These are phyloP conservation scores for Ustilago bromivora DNA, from an alignment of 1,284 basidiomycete species.

Conservation along the genomic window DNA sequence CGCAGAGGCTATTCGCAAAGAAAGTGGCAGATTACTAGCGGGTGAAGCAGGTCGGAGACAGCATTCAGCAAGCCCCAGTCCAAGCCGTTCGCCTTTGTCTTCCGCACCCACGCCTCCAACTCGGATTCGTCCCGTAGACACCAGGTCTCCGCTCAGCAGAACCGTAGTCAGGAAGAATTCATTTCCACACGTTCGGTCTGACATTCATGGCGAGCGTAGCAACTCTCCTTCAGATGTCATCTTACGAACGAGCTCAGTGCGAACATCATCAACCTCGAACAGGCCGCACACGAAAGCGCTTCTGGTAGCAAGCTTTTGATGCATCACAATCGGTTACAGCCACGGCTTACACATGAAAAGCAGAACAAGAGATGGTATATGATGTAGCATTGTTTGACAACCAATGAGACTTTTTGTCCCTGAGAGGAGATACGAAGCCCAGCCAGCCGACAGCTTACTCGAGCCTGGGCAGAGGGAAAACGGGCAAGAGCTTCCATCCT, in stretches of 20 bases:
- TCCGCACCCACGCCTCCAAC: slow-evolving; percentile 10
- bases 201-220: too few species aligned
- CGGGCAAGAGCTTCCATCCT: slow-evolving; percentile 46
- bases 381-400: not conserved
- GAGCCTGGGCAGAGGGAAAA: slow-evolving; percentile 51
- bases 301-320: not conserved
- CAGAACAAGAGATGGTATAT: not conserved
- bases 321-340: not conserved
- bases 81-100: slow-evolving; percentile 23
- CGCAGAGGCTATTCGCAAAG: slow-evolving; percentile 8
- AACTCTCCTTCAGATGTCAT: too few species aligned
- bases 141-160: slow-evolving; percentile 21
- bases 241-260: too few species aligned
- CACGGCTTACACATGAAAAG: not conserved
- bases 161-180: slow-evolving; percentile 15
- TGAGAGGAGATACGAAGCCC: not conserved
- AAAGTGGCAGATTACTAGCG: slow-evolving; percentile 19
- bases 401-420: not conserved
- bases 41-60: slow-evolving; percentile 13
- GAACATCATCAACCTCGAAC: too few species aligned
- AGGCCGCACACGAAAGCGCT: not conserved
- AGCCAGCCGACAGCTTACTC: slow-evolving; percentile 20
- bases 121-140: slow-evolving; percentile 23
- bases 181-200: too few species aligned
- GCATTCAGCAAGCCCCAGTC: slow-evolving; percentile 39